phyloP scores from a whole-genome alignment of 352 stramenopile genomes.

The Saprolegnia diclina region DNA sequence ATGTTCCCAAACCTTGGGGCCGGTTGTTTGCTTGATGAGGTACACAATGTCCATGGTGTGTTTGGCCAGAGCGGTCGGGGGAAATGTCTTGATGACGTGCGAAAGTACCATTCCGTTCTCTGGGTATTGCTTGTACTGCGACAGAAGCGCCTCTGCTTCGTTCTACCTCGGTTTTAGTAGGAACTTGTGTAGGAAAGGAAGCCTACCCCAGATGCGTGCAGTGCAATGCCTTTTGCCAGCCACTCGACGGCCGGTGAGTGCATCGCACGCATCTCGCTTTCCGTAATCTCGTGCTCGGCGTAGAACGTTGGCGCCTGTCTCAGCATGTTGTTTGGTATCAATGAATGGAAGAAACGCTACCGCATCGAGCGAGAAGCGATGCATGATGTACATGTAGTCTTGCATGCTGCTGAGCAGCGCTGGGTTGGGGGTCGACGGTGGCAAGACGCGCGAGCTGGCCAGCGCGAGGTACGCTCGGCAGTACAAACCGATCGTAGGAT shows the following conservation, averaged over 20 bases:
- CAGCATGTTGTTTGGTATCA: neutral
- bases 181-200: constrained; percentile 10
- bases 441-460: constrained; percentile 53
- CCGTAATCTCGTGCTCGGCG: constrained; percentile 43
- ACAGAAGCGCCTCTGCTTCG: constrained; percentile 59
- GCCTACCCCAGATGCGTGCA: constrained; percentile 32
- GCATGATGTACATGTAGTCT: constrained; percentile 86
- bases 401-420: constrained; percentile 73
- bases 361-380: constrained; percentile 55
- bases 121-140: constrained; percentile 77
- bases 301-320: constrained; percentile 14
- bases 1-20: constrained; percentile 7
- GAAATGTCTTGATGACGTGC: constrained; percentile 77
- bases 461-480: constrained; percentile 77
- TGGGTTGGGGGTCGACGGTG: constrained; percentile 33
- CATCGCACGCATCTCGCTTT: constrained; percentile 63
- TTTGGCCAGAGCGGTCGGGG: constrained; percentile 47
- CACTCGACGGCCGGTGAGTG: constrained; percentile 84
- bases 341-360: constrained; percentile 29
- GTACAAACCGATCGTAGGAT: constrained; percentile 85
- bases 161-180: constrained; percentile 22
- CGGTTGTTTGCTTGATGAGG: constrained; percentile 43
- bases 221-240: constrained; percentile 68
- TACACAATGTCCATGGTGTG: constrained; percentile 54
- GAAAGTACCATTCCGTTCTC: constrained; percentile 87